These are phyloP conservation scores for Sphenostylis stenocarpa DNA, from an alignment of 306 rosid species.

Conservation along the genomic window DNA sequence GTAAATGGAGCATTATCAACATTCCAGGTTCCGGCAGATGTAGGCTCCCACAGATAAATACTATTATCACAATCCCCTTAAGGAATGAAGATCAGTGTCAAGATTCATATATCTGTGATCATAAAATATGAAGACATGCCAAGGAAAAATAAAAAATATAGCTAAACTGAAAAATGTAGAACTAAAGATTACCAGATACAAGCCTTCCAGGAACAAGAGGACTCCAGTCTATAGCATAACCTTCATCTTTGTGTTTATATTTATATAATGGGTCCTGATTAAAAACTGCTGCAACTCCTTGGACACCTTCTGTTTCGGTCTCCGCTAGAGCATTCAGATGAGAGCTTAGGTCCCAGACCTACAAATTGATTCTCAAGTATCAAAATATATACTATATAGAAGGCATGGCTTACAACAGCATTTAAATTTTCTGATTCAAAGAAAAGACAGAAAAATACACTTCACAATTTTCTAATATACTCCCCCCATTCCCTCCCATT, in stretches of 20 bases:
- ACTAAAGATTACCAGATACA: conserved; percentile 60
- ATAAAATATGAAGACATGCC: conserved; percentile 9
- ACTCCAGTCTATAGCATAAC: conserved; percentile 93
- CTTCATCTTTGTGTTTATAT: conserved; percentile 83
- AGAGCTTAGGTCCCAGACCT: conserved; percentile 92
- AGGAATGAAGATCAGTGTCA: conserved; percentile 22
- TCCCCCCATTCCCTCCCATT: no score
- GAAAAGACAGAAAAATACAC: conserved; percentile 9
- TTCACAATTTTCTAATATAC: not conserved
- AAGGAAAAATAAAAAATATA: not conserved
- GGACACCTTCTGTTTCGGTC: conserved; percentile 64
- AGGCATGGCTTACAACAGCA: not conserved
- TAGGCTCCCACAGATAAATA: conserved; percentile 89
- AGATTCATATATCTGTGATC: not conserved
- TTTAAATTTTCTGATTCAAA: conserved; percentile 6
- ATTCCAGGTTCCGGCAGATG: conserved; percentile 75
- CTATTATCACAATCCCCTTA: conserved; percentile 83
- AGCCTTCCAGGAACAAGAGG: conserved; percentile 80
- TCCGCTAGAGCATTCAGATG: conserved; percentile 80
- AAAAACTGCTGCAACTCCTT: conserved; percentile 67
- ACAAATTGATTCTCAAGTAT: conserved; percentile 29
- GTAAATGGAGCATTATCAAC: conserved; percentile 63
- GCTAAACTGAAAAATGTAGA: not conserved
- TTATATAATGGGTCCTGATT: conserved; percentile 67
- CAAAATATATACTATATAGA: conserved; percentile 17